Evolutionary conservation across 495 filamentous ascomycete species (phyloP), one percentile per base, ranked within the genome.

Genomic region (Podospora bellae-mahoneyi): DNA sequence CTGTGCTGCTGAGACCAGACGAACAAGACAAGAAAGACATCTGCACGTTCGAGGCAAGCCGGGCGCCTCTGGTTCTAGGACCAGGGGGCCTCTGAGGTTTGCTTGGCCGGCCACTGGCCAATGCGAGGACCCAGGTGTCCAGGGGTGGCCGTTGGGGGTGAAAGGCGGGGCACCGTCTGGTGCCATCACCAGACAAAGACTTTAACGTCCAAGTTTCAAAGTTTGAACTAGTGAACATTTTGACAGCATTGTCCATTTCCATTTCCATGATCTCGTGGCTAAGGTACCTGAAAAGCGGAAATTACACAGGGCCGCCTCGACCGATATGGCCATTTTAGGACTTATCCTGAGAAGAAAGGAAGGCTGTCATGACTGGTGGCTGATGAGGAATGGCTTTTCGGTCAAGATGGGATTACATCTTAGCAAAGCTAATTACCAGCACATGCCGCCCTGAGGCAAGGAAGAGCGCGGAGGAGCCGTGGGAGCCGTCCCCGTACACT

Each of bases 121-220:
- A 48, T 66, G 65, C 53, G 65, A 66, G 60, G 39, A 48, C 39
- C 39, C 39, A 32, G 56, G 65, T 28, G 32, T 30, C 44, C 30
- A 60, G 56, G 32, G 61, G 61, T 63, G 28, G 30, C 9, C 32
- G 16, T 63, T 20, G 65, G 39, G 27, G 32, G 39, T 44, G 20
- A 66, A 66, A 66, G 65, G 65, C 65, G 65, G 65, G 65, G 65
- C 65, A 48, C 15, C 39, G 39, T 48, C 39, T 48, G 39, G 5
- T 13, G 62, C 62, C 30, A 44, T 30, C 32, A 44, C 62, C 28
- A 39, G 20, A 39, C 26, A 30, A 64, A 62, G 20, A 32, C 60
- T 62, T 62, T 16, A 32, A 26, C 15, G 28, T 27, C 59, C 59
- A 61, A 26, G 23, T 16, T 32, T 28, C 13, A 61, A 23, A 61